Evolutionary conservation across 2,329 filamentous ascomycete genomes (phyloP), one percentile per base, ranked within the genome.

Genomic region (Rhynchosporium secalis): DNA sequence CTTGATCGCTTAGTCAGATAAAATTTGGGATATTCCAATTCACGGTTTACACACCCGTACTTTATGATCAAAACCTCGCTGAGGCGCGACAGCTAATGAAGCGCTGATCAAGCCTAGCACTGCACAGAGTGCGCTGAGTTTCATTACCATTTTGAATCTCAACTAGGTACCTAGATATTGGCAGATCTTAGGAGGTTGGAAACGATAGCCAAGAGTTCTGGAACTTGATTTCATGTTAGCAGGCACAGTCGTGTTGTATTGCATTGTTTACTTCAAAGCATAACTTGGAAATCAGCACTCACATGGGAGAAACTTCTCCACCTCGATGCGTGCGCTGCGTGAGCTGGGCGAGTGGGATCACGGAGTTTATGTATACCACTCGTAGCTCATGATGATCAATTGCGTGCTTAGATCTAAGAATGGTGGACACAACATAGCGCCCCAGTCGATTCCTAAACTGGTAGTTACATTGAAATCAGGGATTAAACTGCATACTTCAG

Each of bases 71-170:
- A 70, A 63, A 29, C 63, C 65, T 48, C 38, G 65, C 43, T 58
- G 33, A 29, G 61, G 56, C 13, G 41, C 36, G n/a, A 58, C 52
- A 38, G 64, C 68, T 10, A 65, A 59, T 28, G 65, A 62, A 13
- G 64, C 51, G 49, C 57, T 62, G 28, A 54, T 63, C 2, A 71
- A 49, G 43, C 57, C 66, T 31, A 68, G 49, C 47, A 69, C 49
- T 47, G 61, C 64, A 55, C 59, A 65, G 12, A 68, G 20, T 28
- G 61, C 48, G 13, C 45, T 56, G 45, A 66, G 48, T 54, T 58
- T 62, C 45, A 56, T 62, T 31, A 69, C 66, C 69, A 71, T 70
- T 31, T 51, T 67, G 60, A 64, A 38, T 56, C 51, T 49, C 28
- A 9, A 31, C 3, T 6, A 33, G 13, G 26, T 46, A 12, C 13